Evolutionary conservation across 768 basidiomycete species (phyloP), one percentile per base, ranked within the genome.

Genomic region (Tylopilus felleus): DNA sequence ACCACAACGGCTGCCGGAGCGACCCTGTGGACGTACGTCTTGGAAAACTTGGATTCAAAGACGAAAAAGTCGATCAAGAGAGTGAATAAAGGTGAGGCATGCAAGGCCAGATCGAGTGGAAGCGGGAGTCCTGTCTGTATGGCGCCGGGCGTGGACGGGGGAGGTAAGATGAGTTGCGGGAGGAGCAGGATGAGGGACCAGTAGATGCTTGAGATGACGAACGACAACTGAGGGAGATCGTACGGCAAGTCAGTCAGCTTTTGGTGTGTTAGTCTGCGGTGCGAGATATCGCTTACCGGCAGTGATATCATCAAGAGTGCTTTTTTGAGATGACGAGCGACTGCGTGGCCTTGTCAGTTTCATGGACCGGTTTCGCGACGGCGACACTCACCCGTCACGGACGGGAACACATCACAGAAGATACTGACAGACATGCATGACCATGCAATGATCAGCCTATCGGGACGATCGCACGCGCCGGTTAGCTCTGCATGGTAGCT

Each of bases 61-160:
- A 81, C 57, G 60, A 86, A 75, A 66, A 93, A 93, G 64, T 93
- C 88, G 31, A 79, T 53, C 19, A 86, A 56, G 39, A 91, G 74
- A 7, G 80, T 64, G 9, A 83, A 38, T 2, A 80, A 78, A 3
- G 90, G 90, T 2, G 72, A 68, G 6, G 81, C 82, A 62, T 93
- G 90, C 53, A 93, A 66, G 4, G 80, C 77, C 3, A 90, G 66
- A 61, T 90, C 88, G 49, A 81, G 67, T 40, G 71, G 66, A 2
- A 90, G 66, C 9, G 83, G 81, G 8, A 85, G 65, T 3, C 73
- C 47, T n/a, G 49, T 55, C 3, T 63, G 62, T 13, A n/a, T 8
- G 19, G 25, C 9, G 19, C 45, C 42, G 4, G 42, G 25, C 4
- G 29, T 12, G 33, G 31, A 21, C 0, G 7, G 8, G 4, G 29